Evolutionary conservation across 805 yeast genomes (phyloP), one percentile per base, ranked within the genome.

Genomic region (Saturnispora silvae): DNA sequence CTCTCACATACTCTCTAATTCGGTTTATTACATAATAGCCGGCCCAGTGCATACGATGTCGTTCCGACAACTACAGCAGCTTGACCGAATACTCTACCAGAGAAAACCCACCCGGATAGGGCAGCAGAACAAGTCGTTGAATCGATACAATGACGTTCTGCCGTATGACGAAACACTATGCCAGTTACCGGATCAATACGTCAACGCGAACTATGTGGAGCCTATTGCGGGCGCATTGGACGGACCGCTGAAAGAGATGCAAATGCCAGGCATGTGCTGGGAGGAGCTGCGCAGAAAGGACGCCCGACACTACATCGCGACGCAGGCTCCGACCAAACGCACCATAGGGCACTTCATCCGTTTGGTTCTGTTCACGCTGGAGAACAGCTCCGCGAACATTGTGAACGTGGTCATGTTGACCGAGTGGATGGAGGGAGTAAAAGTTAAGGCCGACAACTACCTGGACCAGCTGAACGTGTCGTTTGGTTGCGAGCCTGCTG

Each of bases 341-440:
- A 70, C 75, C 1, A 47, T 51, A 13, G 59, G 54, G 28, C 65
- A 64, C 33, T 72, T 72, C 46, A 71, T 77, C 76, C 34, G 32
- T 13, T 22, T 34, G 9, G 20, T 15, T 5, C 11, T n/a, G n/a
- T n/a, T n/a, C n/a, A 34, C 2, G 42, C 56, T 64, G 27, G 58
- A 50, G 60, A 53, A 55, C 35, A 45, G 25, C 20, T n/a, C 11
- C 31, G 13, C 4, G 7, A n/a, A n/a, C 44, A 17, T 6, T 67
- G 75, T 3, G 70, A 72, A 22, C 1, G 61, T 81, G 9, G 73
- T 80, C 13, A 81, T 81, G 89, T 69, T 81, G 27, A 81, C 94
- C 0, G 84, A 92, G 0, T 56, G 83, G 22, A 46, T 42, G 11
- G 76, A 70, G 43, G 44, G 49, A 9, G n/a, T n/a, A n/a, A n/a